Percentiles rank a stretch among this genome's conserved stretches.
Evolutionary conservation across 2,329 filamentous ascomycete genomes (phyloP).

Genomic region (Lasiodiplodia hormozganensis): DNA sequence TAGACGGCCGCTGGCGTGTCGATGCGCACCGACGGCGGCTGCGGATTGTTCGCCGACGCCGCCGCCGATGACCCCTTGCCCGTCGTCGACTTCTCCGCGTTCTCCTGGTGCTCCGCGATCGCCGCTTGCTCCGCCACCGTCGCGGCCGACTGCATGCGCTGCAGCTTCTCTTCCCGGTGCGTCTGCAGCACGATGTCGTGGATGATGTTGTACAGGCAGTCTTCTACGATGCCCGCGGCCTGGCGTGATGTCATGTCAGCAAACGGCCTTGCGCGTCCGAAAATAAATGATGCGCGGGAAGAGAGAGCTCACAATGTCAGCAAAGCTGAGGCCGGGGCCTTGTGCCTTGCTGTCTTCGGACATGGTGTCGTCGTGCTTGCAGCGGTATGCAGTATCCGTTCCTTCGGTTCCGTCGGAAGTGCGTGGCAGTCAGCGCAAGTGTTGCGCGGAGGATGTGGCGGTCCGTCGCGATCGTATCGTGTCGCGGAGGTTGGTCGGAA

Average conservation of each 20-base stretch:
- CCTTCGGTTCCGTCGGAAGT: too few species aligned
- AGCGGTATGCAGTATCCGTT: neutral
- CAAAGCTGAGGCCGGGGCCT: constrained; percentile 23
- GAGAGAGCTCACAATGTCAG: constrained; percentile 18
- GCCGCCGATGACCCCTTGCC: constrained; percentile 33
- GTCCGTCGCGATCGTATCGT: neutral
- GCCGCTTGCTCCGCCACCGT: constrained; percentile 49
- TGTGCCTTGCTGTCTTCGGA: constrained; percentile 24
- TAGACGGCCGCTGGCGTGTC: constrained; percentile 73
- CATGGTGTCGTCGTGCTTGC: constrained; percentile 7
- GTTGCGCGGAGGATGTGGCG: neutral
- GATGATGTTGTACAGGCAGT: constrained; percentile 77
- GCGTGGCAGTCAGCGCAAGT: neutral
- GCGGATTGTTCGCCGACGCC: constrained; percentile 47
- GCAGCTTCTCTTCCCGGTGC: constrained; percentile 79
- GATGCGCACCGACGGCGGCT: constrained; percentile 57
- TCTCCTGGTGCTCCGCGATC: constrained; percentile 54
- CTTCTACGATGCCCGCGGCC: constrained; percentile 67
- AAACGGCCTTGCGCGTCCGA: neutral
- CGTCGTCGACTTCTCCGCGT: constrained; percentile 58
- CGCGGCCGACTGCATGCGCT: constrained; percentile 69
- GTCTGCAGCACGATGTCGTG: constrained; percentile 76
- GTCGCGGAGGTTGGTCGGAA: constrained; percentile 1
- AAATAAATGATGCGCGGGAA: neutral
- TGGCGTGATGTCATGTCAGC: constrained; percentile 29